Evolutionary conservation across 345 rosid species (phyloP).

Genomic region (Nasturtium officinale): DNA sequence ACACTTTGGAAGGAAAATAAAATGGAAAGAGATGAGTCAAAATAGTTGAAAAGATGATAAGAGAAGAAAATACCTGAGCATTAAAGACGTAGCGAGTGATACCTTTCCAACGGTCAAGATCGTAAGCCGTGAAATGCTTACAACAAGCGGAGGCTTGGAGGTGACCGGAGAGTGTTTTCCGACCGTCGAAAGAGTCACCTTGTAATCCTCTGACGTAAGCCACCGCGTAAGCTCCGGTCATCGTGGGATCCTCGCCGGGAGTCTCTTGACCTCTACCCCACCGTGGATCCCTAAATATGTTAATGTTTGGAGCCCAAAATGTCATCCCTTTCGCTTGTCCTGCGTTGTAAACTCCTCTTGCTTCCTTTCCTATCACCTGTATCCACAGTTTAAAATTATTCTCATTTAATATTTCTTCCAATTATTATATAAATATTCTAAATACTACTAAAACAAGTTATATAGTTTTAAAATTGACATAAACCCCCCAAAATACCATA

Average conservation of each 20-base stretch:
- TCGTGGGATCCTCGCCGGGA: constrained; percentile 81
- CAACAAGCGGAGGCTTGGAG: constrained; percentile 83
- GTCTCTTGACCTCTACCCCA: constrained; percentile 97
- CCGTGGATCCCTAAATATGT: constrained; percentile 87
- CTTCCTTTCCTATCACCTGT: constrained; percentile 66
- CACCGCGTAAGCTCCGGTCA: constrained; percentile 65
- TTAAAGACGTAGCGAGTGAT: constrained; percentile 67
- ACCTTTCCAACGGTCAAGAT: constrained; percentile 86
- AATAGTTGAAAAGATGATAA: constrained; percentile 8
- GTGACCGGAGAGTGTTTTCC: constrained; percentile 39
- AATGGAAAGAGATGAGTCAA: neutral
- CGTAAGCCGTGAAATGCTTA: constrained; percentile 93
- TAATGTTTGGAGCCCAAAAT: constrained; percentile 82
- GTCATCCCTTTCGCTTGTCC: constrained; percentile 75
- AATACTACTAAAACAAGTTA: neutral
- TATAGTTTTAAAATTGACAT: neutral
- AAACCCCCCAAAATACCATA: neutral
- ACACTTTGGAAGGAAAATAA: constrained; percentile 5
- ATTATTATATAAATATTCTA: neutral
- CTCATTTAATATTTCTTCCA: neutral
- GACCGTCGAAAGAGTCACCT: constrained; percentile 57
- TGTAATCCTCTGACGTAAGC: constrained; percentile 80
- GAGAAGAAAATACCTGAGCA: constrained; percentile 57
- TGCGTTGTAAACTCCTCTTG: constrained; percentile 66
- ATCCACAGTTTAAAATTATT: neutral